These are phyloP conservation scores for Globisporangium spinosum DNA, from an alignment of 352 stramenopile genomes.

Conservation along the genomic window DNA sequence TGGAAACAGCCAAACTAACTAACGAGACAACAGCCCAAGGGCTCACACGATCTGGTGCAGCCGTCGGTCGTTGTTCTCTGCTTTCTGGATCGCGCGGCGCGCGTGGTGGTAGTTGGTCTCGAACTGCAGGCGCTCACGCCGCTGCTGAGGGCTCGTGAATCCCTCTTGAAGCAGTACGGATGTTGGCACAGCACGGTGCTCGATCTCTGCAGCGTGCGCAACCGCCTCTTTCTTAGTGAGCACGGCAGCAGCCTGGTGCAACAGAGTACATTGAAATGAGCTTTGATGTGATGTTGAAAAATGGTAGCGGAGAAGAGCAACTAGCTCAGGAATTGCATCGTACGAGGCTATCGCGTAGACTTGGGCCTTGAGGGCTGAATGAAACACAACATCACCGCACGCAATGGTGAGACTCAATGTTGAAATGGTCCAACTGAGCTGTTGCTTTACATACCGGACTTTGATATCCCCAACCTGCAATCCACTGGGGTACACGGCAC, in stretches of 20 bases:
- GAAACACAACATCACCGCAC: not conserved
- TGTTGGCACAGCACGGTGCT: slow-evolving; percentile 33
- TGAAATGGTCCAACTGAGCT: not conserved
- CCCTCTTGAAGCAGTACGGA: slow-evolving; percentile 68
- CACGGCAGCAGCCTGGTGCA: slow-evolving; percentile 32
- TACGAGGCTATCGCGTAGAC: slow-evolving; percentile 9
- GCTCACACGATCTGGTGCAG: slow-evolving; percentile 73
- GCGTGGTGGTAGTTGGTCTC: slow-evolving; percentile 55
- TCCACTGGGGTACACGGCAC: slow-evolving; percentile 17
- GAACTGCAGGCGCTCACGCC: slow-evolving; percentile 64
- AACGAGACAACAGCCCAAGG: not conserved
- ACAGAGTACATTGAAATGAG: not conserved
- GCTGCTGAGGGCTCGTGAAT: slow-evolving; percentile 65
- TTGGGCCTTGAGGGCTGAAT: slow-evolving; percentile 13
- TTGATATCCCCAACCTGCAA: slow-evolving; percentile 14
- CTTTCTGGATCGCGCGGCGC: slow-evolving; percentile 43
- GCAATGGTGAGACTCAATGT: not conserved
- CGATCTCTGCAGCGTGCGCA: slow-evolving; percentile 42
- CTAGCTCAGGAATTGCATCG: not conserved
- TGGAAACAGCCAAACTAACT: not conserved
- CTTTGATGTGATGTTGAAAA: not conserved
- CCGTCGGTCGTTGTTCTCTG: slow-evolving; percentile 57
- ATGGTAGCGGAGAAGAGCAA: not conserved
- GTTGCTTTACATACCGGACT: slow-evolving; percentile 12
- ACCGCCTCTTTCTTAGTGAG: slow-evolving; percentile 49